Conservation (phyloP, 2,329 filamentous ascomycete species). For the Penicillium sp. region DNA sequence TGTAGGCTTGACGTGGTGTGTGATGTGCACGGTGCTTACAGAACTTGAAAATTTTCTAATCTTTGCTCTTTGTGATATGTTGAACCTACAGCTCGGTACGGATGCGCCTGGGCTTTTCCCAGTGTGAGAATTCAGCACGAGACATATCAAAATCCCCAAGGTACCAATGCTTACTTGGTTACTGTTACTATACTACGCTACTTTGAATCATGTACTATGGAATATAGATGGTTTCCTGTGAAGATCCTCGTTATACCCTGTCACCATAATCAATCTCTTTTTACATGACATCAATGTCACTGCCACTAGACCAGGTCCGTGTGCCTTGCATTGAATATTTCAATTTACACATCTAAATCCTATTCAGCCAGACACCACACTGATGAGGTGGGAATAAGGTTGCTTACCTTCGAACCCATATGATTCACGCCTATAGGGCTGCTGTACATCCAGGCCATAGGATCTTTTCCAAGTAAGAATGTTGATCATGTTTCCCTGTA, state of each 20-base stretch:
- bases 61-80: not conserved
- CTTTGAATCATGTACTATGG: not conserved
- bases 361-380: not conserved
- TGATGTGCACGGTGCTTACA: not conserved
- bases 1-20: not conserved
- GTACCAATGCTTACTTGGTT: not conserved
- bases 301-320: not conserved
- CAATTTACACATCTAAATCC: not conserved
- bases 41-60: too few species aligned
- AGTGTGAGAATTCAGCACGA: not conserved
- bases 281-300: not conserved
- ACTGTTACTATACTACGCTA: not conserved
- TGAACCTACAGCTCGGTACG: not conserved
- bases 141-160: not conserved
- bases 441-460: not conserved
- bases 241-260: not conserved
- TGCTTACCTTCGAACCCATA: not conserved
- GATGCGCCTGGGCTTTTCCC: not conserved
- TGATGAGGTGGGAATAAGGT: not conserved
- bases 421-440: not conserved
- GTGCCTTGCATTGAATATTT: not conserved
- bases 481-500: not conserved
- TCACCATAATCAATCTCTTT: not conserved
- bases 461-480: not conserved
- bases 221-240: not conserved